These are phyloP conservation scores for Thozetella sp. DNA, from an alignment of 495 filamentous ascomycete species.

Conservation along the genomic window DNA sequence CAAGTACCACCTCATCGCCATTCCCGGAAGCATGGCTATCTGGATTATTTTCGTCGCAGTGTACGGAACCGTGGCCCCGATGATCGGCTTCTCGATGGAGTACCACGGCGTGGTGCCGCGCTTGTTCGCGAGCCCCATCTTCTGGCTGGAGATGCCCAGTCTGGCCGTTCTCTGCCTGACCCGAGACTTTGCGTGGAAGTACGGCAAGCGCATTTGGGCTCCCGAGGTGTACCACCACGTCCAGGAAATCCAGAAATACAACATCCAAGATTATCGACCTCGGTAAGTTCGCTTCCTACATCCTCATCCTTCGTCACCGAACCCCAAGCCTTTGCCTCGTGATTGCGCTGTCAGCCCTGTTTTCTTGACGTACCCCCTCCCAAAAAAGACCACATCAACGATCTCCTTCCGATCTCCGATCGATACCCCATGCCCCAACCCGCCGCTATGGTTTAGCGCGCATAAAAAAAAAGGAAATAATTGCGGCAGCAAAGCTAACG, in stretches of 20 bases:
- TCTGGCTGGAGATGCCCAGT: constrained; percentile 85
- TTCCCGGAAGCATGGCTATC: constrained; percentile 88
- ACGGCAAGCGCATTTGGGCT: constrained; percentile 92
- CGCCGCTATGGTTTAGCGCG: not conserved
- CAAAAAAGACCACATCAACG: too few relatives aligned
- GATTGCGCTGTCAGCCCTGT: not conserved
- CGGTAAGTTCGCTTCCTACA: constrained; percentile 57
- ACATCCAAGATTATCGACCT: constrained; percentile 97
- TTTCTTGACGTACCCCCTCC: too few relatives aligned
- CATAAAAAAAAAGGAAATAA: not conserved
- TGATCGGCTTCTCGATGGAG: constrained; percentile 79
- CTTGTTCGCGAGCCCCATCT: constrained; percentile 79
- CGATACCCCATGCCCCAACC: not conserved
- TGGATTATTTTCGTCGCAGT: constrained; percentile 90
- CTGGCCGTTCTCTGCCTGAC: constrained; percentile 84
- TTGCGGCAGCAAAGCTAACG: constrained; percentile 16
- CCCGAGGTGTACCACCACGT: constrained; percentile 98
- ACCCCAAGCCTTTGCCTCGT: too few relatives aligned
- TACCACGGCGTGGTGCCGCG: constrained; percentile 80
- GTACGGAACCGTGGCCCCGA: constrained; percentile 90
- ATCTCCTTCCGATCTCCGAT: not conserved
- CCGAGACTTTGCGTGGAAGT: constrained; percentile 84
- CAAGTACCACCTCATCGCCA: constrained; percentile 95
- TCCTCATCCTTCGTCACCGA: too few relatives aligned
- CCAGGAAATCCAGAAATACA: constrained; percentile 99